These are phyloP conservation scores for Papiliotrema nemorosa DNA, from an alignment of 1,284 basidiomycete genomes.

Conservation along the genomic window DNA sequence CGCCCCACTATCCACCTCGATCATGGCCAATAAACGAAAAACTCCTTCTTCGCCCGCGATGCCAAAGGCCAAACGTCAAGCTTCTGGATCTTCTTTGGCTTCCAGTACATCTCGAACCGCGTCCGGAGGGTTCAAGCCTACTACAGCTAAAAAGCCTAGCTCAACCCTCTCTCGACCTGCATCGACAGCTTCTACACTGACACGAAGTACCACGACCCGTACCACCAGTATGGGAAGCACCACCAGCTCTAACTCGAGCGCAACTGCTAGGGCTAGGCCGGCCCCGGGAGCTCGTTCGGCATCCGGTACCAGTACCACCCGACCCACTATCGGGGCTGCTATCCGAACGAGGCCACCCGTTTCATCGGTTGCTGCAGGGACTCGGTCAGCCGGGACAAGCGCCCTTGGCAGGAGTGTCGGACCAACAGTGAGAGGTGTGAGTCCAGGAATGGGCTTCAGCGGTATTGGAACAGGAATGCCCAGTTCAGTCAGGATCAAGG, in stretches of 20 bases:
- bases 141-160: constrained; percentile 19
- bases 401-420: constrained; percentile 20
- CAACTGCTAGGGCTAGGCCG: constrained; percentile 5
- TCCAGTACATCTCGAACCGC: constrained; percentile 15
- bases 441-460: constrained; percentile 8
- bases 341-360: constrained; percentile 19
- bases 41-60: constrained; percentile 24
- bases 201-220: constrained; percentile 3
- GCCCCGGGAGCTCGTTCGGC: constrained; percentile 7
- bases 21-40: constrained; percentile 35
- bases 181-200: constrained; percentile 10
- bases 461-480: constrained; percentile 30
- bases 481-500: constrained; percentile 31
- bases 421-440: background rate
- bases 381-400: constrained; percentile 7
- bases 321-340: constrained; percentile 1
- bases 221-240: constrained; percentile 14
- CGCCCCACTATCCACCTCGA: constrained; percentile 11
- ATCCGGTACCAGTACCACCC: constrained; percentile 1
- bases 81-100: constrained; percentile 18
- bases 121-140: constrained; percentile 24
- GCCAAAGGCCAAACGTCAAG: constrained; percentile 25
- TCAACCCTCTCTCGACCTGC: constrained; percentile 13
- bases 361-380: constrained; percentile 10
- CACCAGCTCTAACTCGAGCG: constrained; percentile 6